Base-by-base conservation (phyloP, 2,329 filamentous ascomycete genomes). In the Penicillium rolfsii region DNA sequence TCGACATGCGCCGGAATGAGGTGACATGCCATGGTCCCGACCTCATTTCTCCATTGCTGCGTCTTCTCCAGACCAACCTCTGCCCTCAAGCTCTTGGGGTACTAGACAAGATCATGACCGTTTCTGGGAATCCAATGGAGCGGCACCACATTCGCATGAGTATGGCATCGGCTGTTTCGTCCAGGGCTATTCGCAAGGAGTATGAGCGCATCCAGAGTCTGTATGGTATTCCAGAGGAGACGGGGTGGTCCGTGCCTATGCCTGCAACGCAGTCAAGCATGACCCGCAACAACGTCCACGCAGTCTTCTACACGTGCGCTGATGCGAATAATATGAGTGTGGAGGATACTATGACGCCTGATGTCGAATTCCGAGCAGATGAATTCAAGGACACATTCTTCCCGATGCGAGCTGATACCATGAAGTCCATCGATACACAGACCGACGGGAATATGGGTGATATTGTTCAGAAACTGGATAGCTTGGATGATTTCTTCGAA, bases 81-180 rank as follows among this genome's bases (percentile, higher is more conserved):
- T 98, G 93, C 74, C 92, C 95, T 76, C 90, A 97, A 71, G 95
- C 95, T 11, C 81, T 99, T 9, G 88, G 92, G 66, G 94, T 99
- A 0, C 82, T 99, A 60, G 95, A 99, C 75, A 91, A 94, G 65
- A 95, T 98, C 69, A 96, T 97, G 85, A 91, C 91, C 30, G 94
- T 98, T 82, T 93, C 93, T 0, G 91, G 91, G 4, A 93, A 91
- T 35, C 90, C 94, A 1, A 92, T 97, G 84, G 95, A 98, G 76
- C 92, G 91, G 69, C 92, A 97, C 69, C 93, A 98, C 72, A 81
- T 99, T 60, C 88, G 95, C 41, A 99, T 99, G 96, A 98, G 94
- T 76, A 97, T 99, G 92, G 93, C 93, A 5, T 89, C 91, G 12
- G 73, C 77, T 9, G 89, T 91, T 1, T 92, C 93, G 2, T 95